Evolutionary conservation across 2,329 filamentous ascomycete genomes (phyloP).

Genomic region (Xylariaceae sp.): DNA sequence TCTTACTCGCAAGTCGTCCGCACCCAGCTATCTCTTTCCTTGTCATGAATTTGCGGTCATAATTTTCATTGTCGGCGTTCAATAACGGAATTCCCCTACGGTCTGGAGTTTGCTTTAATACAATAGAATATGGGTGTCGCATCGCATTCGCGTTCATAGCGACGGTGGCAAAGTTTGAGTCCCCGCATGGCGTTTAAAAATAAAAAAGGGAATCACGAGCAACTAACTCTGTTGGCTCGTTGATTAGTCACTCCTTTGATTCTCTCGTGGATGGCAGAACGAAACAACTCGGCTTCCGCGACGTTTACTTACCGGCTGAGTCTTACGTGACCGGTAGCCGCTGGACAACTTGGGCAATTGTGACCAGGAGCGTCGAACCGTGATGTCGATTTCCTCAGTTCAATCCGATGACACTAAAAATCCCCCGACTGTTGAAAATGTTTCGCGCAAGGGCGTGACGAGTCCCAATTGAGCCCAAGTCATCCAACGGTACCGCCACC

Average conservation of each 20-base stretch:
- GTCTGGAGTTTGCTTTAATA: slow-evolving; percentile 22
- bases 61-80: slow-evolving; percentile 30
- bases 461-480: not conserved
- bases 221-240: slow-evolving; percentile 7
- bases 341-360: not conserved
- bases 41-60: slow-evolving; percentile 15
- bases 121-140: slow-evolving; percentile 28
- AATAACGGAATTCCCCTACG: slow-evolving; percentile 22
- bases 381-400: not conserved
- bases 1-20: not conserved
- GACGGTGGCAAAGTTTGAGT: slow-evolving; percentile 30
- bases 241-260: slow-evolving; percentile 16
- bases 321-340: not conserved
- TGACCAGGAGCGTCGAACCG: not conserved
- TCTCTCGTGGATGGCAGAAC: slow-evolving; percentile 11
- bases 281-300: not conserved
- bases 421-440: not conserved
- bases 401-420: not conserved
- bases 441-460: not conserved
- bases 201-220: slow-evolving; percentile 24
- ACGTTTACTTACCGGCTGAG: not conserved
- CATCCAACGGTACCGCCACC: not conserved
- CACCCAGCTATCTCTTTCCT: slow-evolving; percentile 3
- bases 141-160: slow-evolving; percentile 29
- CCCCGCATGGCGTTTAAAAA: slow-evolving; percentile 31